Conservation (phyloP, 345 rosid genomes). For the Cardamine chenopodiifolia region DNA sequence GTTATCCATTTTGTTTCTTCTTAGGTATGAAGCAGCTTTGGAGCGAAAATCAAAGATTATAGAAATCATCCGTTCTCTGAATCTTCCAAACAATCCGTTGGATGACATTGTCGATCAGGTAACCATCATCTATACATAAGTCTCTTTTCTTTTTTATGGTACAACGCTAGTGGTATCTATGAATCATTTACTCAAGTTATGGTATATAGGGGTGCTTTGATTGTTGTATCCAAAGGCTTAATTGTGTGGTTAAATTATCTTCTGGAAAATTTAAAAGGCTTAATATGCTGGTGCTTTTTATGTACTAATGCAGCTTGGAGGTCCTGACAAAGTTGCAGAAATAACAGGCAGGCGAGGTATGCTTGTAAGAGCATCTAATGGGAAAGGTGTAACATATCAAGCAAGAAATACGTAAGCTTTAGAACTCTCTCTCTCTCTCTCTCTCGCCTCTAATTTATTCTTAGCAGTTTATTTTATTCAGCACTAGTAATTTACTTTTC, state of each 20-base stretch:
- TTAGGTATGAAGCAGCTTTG: slow-evolving; percentile 84
- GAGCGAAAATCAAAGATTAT: slow-evolving; percentile 83
- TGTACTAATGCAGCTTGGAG: slow-evolving; percentile 81
- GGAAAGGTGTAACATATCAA: slow-evolving; percentile 98
- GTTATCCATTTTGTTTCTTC: slow-evolving; percentile 27
- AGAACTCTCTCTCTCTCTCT: background rate
- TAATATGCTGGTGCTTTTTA: slow-evolving; percentile 24
- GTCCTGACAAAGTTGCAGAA: slow-evolving; percentile 96
- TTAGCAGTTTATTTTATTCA: slow-evolving; percentile 1
- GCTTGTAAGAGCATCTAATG: slow-evolving; percentile 93
- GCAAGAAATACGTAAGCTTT: slow-evolving; percentile 88
- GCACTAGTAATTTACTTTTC: slow-evolving; percentile 35
- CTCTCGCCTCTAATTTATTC: background rate
- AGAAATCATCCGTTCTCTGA: slow-evolving; percentile 82
- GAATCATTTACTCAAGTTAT: slow-evolving; percentile 31
- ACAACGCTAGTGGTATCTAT: slow-evolving; percentile 14
- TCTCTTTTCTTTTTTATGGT: slow-evolving; percentile 30
- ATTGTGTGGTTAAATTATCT: slow-evolving; percentile 14
- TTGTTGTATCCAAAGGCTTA: slow-evolving; percentile 20
- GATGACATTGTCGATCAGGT: slow-evolving; percentile 99
- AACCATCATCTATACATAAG: slow-evolving; percentile 9
- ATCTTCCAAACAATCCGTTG: slow-evolving; percentile 97
- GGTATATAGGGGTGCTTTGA: slow-evolving; percentile 19
- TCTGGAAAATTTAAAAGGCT: slow-evolving; percentile 26
- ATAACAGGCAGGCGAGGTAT: slow-evolving; percentile 98